phyloP scores from a whole-genome alignment of 495 filamentous ascomycete genomes.

The Aspergillus haitiensis region DNA sequence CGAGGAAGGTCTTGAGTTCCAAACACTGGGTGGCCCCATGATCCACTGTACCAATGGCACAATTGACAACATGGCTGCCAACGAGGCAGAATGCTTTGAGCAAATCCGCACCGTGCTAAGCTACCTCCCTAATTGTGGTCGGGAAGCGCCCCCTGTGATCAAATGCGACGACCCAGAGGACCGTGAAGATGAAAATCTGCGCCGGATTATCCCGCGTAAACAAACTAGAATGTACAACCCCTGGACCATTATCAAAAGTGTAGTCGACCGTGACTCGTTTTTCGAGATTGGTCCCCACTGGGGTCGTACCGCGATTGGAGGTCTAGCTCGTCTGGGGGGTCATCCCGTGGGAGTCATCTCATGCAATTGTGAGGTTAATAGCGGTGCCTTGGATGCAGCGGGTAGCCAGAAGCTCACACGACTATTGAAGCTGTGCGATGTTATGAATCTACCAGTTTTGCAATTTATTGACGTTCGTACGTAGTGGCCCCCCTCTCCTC shows the following conservation, averaged over 20 bases:
- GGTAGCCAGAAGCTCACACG: conserved; percentile 60
- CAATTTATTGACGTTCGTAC: conserved; percentile 62
- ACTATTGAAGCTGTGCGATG: conserved; percentile 60
- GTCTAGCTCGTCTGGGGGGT: conserved; percentile 56
- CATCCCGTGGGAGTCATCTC: conserved; percentile 57
- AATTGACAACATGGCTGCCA: conserved; percentile 61
- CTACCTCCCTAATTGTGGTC: conserved; percentile 58
- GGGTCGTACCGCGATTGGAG: conserved; percentile 61
- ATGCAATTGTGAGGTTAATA: conserved; percentile 59
- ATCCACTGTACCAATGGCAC: conserved; percentile 67
- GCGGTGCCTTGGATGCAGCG: conserved; percentile 59
- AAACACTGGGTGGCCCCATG: conserved; percentile 54
- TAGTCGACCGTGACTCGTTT: conserved; percentile 56
- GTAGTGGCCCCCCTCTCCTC: conserved; percentile 17
- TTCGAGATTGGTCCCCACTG: conserved; percentile 64
- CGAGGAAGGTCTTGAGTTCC: conserved; percentile 58
- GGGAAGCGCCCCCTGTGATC: conserved; percentile 51
- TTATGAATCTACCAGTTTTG: conserved; percentile 62
- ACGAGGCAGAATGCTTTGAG: conserved; percentile 60
- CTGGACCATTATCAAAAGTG: conserved; percentile 53
- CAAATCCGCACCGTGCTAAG: conserved; percentile 56
- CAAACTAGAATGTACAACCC: conserved; percentile 62
- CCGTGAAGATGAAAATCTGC: conserved; percentile 47
- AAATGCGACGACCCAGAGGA: conserved; percentile 47
- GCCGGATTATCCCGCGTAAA: conserved; percentile 57